Percentiles rank a stretch among this genome's conserved stretches.
phyloP scores from a whole-genome alignment of 2,329 filamentous ascomycete species.

The Peltaster fructicola region DNA sequence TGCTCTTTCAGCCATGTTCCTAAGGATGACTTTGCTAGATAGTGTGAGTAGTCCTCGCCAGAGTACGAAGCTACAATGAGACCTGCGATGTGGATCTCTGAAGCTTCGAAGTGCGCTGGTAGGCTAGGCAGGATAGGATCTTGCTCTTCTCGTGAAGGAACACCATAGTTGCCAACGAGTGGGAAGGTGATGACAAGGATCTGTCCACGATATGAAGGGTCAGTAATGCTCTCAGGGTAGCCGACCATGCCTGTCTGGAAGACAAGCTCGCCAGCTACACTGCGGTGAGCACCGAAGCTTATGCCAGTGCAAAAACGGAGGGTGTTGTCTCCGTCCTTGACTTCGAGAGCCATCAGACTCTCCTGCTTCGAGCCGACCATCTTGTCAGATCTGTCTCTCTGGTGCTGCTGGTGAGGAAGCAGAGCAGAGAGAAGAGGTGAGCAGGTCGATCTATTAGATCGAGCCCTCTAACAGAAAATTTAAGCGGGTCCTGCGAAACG shows the following conservation, averaged over 20 bases:
- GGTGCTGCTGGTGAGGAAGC: conserved; percentile 3
- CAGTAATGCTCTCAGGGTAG: conserved; percentile 84
- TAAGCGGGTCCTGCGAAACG: too few species aligned
- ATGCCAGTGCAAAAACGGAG: conserved; percentile 61
- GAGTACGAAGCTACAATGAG: conserved; percentile 82
- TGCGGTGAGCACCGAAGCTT: conserved; percentile 92
- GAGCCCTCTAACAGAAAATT: too few species aligned
- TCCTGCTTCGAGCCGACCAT: conserved; percentile 14
- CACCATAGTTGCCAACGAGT: conserved; percentile 91
- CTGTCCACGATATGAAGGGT: conserved; percentile 77
- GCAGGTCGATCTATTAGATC: too few species aligned
- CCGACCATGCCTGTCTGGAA: conserved; percentile 99
- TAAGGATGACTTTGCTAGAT: conserved; percentile 75
- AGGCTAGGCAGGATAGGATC: conserved; percentile 74
- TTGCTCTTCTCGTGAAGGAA: conserved; percentile 68
- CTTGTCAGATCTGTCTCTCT: conserved; percentile 2
- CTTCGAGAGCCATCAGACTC: conserved; percentile 57
- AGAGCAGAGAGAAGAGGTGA: conserved; percentile 3
- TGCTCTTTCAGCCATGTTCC: conserved; percentile 95
- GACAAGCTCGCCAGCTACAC: conserved; percentile 87
- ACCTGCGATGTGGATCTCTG: conserved; percentile 82
- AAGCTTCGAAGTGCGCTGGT: conserved; percentile 84
- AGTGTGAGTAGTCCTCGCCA: conserved; percentile 90
- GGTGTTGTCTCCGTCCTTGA: conserved; percentile 60
- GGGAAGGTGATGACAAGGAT: conserved; percentile 95